A percentile compares a stretch with the other conserved stretches of the same genome.
Evolutionary conservation across 164 flowering plant genomes (phyloP).

Genomic region (Tetrastigma voinierianum): DNA sequence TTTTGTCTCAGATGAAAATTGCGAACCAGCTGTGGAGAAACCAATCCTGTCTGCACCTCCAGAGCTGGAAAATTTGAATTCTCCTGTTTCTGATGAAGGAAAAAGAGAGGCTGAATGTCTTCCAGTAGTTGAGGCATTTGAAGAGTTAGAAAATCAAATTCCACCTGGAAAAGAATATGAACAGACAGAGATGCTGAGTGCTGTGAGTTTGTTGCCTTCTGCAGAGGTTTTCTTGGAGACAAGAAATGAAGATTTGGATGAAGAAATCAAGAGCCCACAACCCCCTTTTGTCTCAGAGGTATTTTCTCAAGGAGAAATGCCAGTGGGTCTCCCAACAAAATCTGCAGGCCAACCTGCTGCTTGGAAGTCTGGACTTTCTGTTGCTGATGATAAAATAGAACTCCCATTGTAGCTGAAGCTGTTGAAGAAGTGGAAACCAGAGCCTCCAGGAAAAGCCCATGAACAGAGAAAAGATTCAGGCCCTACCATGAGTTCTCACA

Average conservation of each 20-base stretch:
- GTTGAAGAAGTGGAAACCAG: slow-evolving; percentile 1
- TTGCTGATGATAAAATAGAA: slow-evolving; percentile 3
- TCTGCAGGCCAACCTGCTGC: background rate
- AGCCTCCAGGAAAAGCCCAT: background rate
- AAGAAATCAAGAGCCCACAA: slow-evolving; percentile 20
- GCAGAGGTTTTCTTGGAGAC: slow-evolving; percentile 12
- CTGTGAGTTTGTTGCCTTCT: slow-evolving; percentile 22
- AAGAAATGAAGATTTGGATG: slow-evolving; percentile 4
- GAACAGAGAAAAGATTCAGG: background rate
- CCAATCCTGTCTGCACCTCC: too few species aligned
- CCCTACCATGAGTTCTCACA: background rate
- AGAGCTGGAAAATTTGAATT: slow-evolving; percentile 30
- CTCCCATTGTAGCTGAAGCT: background rate
- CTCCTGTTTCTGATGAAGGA: slow-evolving; percentile 20
- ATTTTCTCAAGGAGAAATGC: slow-evolving; percentile 4
- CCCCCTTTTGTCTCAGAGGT: slow-evolving; percentile 6
- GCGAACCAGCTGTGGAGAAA: too few species aligned
- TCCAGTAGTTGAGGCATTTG: background rate
- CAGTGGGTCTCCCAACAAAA: slow-evolving; percentile 3
- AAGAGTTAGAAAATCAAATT: slow-evolving; percentile 20
- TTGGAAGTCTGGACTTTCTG: background rate
- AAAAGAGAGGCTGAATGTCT: slow-evolving; percentile 2
- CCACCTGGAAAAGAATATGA: slow-evolving; percentile 6
- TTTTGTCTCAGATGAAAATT: slow-evolving; percentile 10
- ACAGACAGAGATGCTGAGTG: slow-evolving; percentile 16